Conservation (phyloP, 2,329 filamentous ascomycete genomes). For the Onygenales sp. region DNA sequence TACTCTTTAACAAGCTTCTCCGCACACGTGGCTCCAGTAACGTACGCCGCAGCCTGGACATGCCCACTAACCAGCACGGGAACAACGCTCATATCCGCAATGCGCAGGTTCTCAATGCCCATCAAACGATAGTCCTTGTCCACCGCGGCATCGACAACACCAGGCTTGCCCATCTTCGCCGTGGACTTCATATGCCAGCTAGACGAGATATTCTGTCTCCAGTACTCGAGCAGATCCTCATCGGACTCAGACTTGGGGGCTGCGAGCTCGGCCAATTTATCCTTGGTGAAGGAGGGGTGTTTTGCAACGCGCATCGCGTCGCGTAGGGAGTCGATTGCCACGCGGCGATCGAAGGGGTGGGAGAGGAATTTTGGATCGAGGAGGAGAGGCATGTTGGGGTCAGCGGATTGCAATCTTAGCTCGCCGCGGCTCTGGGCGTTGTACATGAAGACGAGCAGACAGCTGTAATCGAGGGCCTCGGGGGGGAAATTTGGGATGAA, state of each 20-base stretch:
- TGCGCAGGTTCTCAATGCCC: conserved; percentile 29
- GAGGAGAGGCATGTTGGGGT: conserved; percentile 41
- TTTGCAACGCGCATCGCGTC: conserved; percentile 34
- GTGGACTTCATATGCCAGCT: conserved; percentile 51
- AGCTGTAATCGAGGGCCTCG: conserved; percentile 34
- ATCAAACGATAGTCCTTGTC: conserved; percentile 34
- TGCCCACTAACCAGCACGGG: conserved; percentile 40
- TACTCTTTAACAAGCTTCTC: conserved; percentile 44
- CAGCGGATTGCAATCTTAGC: conserved; percentile 43
- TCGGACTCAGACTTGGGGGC: conserved; percentile 42
- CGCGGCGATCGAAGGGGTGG: conserved; percentile 46
- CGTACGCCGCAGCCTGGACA: conserved; percentile 45
- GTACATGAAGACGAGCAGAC: conserved; percentile 40
- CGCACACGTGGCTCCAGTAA: conserved; percentile 43
- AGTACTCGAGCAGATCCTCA: conserved; percentile 44
- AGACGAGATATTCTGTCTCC: conserved; percentile 35
- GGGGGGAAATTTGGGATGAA: conserved; percentile 29
- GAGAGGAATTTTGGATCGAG: conserved; percentile 47
- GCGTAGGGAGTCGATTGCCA: conserved; percentile 41
- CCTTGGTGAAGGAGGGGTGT: conserved; percentile 37
- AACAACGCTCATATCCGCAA: conserved; percentile 36
- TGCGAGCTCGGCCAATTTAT: conserved; percentile 33
- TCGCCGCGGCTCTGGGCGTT: conserved; percentile 46
- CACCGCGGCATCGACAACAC: conserved; percentile 37
- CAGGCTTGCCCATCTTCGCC: conserved; percentile 45